Evolutionary conservation across 768 basidiomycete genomes (phyloP).

Genomic region (Cantharellus anzutake): DNA sequence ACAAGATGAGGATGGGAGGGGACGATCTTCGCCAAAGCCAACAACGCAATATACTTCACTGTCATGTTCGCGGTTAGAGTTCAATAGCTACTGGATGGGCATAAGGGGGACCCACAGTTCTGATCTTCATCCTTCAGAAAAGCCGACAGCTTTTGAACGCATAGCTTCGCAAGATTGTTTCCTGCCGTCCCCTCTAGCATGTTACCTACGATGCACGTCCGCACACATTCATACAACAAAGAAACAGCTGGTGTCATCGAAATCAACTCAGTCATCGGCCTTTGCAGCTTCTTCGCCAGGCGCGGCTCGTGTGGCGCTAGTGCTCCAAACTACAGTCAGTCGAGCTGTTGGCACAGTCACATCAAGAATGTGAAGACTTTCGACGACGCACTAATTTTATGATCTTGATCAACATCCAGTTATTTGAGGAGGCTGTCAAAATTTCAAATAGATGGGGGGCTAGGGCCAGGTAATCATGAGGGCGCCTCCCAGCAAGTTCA

Average conservation of each 20-base stretch:
- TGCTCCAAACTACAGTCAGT: constrained; percentile 57
- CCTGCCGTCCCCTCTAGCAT: constrained; percentile 76
- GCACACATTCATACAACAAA: constrained; percentile 91
- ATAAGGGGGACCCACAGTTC: constrained; percentile 44
- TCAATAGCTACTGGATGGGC: not conserved
- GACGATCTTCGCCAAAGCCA: constrained; percentile 91
- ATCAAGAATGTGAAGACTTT: not conserved
- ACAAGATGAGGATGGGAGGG: constrained; percentile 80
- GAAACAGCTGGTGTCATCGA: constrained; percentile 92
- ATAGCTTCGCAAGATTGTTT: constrained; percentile 60
- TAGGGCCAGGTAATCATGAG: constrained; percentile 61
- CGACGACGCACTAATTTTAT: constrained; percentile 61
- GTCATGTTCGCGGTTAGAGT: not conserved
- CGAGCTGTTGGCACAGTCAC: not conserved
- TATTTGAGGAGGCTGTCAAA: constrained; percentile 84
- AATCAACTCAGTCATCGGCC: constrained; percentile 88
- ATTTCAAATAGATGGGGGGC: constrained; percentile 90
- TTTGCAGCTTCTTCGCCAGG: constrained; percentile 82
- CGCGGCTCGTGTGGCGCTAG: constrained; percentile 84
- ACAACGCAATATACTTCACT: constrained; percentile 95
- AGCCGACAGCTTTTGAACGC: constrained; percentile 81
- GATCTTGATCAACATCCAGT: constrained; percentile 99
- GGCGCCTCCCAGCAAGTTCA: constrained; percentile 69
- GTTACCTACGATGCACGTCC: constrained; percentile 92
- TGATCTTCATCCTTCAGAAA: constrained; percentile 91